Conservation (phyloP, 2,329 filamentous ascomycete species). For the Apiospora hydei region DNA sequence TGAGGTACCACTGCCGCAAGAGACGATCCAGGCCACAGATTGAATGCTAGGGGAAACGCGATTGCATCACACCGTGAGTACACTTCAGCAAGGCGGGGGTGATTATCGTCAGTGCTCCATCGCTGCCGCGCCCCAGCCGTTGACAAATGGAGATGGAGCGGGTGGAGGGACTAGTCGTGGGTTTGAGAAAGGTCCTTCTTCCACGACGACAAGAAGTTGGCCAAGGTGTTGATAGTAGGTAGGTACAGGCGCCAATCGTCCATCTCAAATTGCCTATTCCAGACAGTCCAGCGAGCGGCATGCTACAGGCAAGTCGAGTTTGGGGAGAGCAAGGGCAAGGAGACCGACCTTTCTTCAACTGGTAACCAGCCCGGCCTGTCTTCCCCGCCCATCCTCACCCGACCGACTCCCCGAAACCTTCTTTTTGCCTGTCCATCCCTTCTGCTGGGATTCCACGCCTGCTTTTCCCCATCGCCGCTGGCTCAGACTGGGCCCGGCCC, state of each 20-base stretch:
- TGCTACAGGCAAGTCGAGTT: not conserved
- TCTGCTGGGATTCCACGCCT: not conserved
- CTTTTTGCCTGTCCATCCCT: not conserved
- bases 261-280: not conserved
- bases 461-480: not conserved
- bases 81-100: not conserved
- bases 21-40: not conserved
- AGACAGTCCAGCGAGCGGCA: not conserved
- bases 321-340: not conserved
- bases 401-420: not conserved
- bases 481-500: not conserved
- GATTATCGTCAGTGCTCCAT: not conserved
- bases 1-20: not conserved
- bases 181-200: not conserved
- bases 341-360: not conserved
- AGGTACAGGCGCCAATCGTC: too few relatives aligned
- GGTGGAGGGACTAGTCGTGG: constrained; percentile 12
- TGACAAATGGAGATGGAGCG: constrained; percentile 8
- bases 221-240: not conserved
- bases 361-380: not conserved
- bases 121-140: constrained; percentile 15
- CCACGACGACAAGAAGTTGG: not conserved
- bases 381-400: not conserved
- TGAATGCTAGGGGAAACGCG: not conserved
- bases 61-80: constrained; percentile 7